Base-by-base conservation (phyloP, 2,329 filamentous ascomycete species). In the Ophiognomonia clavigignenti-juglandacearum region DNA sequence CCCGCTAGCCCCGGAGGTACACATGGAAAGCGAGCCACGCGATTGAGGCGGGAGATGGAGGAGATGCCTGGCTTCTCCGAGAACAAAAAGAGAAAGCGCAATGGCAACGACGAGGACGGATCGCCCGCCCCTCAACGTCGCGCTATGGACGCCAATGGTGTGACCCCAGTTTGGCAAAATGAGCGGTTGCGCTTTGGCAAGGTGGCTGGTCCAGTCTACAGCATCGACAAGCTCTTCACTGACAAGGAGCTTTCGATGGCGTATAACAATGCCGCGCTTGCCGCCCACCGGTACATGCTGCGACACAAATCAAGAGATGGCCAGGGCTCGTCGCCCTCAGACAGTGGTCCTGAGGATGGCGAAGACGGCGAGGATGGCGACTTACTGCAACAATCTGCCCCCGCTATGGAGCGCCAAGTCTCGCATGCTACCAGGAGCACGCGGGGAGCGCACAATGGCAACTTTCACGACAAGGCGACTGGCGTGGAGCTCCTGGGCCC, bases 221-320 rank as follows among this genome's bases (percentile, higher is more conserved):
- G 77, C 59, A 77, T 86, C 50, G 81, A 85, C 56, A 85, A 85
- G 67, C 74, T 86, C 31, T 86, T 86, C 42, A 85, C 82, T 0
- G 82, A 86, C 56, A 85, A 83, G 63, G 82, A 86, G 64, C 71
- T 86, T 24, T 73, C 77, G 4, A 74, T 85, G 69, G 79, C 78
- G 23, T 84, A 84, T 61, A 84, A 83, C 51, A 67, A 71, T 4
- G 77, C 82, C 5, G 80, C 82, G 24, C 57, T 83, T 18, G 80
- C 80, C 2, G 75, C 82, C 8, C 78, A 83, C 60, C 77, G 78
- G 52, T 78, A 82, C 57, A 72, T 84, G 47, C 64, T 82, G 43
- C 75, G 78, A 29, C 79, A 81, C 58, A 76, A 77, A 26, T 65
- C 67, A 27, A 70, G 75, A 41, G 74, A 77, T 53, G 78, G 77